Evolutionary conservation across 2,329 filamentous ascomycete genomes (phyloP).

Genomic region (Scopulariopsis brevicaulis): DNA sequence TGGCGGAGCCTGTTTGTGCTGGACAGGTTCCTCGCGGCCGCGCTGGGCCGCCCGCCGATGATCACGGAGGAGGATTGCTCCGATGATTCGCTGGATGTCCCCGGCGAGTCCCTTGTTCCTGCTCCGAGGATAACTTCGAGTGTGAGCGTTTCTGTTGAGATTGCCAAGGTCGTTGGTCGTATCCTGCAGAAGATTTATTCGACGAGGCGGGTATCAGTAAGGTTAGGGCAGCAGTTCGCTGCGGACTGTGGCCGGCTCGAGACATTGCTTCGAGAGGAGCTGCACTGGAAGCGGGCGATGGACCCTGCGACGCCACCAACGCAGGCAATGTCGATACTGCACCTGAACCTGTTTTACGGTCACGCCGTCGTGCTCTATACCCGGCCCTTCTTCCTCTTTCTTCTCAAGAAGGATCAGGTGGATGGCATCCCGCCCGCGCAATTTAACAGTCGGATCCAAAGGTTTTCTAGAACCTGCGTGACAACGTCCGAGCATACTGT

Average conservation of each 20-base stretch:
- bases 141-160: constrained; percentile 44
- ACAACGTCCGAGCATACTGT: constrained; percentile 38
- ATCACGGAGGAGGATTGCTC: constrained; percentile 54
- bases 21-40: constrained; percentile 51
- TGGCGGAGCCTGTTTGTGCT: constrained; percentile 56
- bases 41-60: constrained; percentile 48
- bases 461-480: constrained; percentile 38
- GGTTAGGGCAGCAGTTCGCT: constrained; percentile 44
- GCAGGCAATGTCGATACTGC: constrained; percentile 47
- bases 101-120: neutral
- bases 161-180: constrained; percentile 43
- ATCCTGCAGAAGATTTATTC: constrained; percentile 51
- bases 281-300: neutral
- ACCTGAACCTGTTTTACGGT: constrained; percentile 49
- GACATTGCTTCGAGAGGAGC: constrained; percentile 5
- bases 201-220: constrained; percentile 44
- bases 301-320: constrained; percentile 10
- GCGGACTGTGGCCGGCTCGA: constrained; percentile 32
- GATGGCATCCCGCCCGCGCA: neutral
- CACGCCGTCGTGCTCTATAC: constrained; percentile 53
- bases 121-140: constrained; percentile 12
- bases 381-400: constrained; percentile 50
- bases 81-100: constrained; percentile 26
- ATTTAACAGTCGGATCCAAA: constrained; percentile 13
- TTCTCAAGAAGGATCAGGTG: constrained; percentile 30